phyloP scores from a whole-genome alignment of 2,329 filamentous ascomycete genomes.

The Colletotrichum scovillei region DNA sequence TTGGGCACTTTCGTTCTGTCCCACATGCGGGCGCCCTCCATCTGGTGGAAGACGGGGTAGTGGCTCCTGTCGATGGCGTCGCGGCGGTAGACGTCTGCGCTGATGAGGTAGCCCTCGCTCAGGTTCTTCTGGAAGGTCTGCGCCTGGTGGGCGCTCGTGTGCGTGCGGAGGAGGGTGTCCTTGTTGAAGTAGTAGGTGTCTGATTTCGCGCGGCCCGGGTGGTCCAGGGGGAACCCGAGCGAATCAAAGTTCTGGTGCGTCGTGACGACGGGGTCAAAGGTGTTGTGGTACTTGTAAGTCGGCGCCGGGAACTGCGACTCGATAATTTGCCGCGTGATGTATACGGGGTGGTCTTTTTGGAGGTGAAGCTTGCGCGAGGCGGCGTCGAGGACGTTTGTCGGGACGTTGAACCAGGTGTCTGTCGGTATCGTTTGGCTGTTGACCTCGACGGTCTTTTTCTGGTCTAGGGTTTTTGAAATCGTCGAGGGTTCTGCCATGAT shows the following conservation, averaged over 20 bases:
- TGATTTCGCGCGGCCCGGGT: conserved; percentile 86
- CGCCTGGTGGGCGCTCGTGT: conserved; percentile 94
- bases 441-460: conserved; percentile 61
- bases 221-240: conserved; percentile 88
- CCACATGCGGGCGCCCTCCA: conserved; percentile 96
- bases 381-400: conserved; percentile 78
- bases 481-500: conserved; percentile 6
- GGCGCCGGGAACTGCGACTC: conserved; percentile 85
- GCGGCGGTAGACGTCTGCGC: conserved; percentile 93
- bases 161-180: conserved; percentile 86
- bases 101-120: conserved; percentile 86
- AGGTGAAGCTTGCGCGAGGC: conserved; percentile 86
- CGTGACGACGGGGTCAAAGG: conserved; percentile 84
- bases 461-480: conserved; percentile 12
- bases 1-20: conserved; percentile 71
- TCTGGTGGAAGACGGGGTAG: conserved; percentile 98
- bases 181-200: conserved; percentile 97
- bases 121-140: conserved; percentile 80
- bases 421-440: conserved; percentile 72
- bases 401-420: conserved; percentile 89
- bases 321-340: conserved; percentile 91
- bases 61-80: conserved; percentile 96
- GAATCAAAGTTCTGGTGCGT: conserved; percentile 95
- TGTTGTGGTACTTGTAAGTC: conserved; percentile 80
- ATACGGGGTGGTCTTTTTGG: conserved; percentile 89